Percentiles rank a stretch among this genome's conserved stretches.
These are phyloP conservation scores for Cyclotella cryptica DNA, from an alignment of 108 stramenopile species.

Conservation along the genomic window DNA sequence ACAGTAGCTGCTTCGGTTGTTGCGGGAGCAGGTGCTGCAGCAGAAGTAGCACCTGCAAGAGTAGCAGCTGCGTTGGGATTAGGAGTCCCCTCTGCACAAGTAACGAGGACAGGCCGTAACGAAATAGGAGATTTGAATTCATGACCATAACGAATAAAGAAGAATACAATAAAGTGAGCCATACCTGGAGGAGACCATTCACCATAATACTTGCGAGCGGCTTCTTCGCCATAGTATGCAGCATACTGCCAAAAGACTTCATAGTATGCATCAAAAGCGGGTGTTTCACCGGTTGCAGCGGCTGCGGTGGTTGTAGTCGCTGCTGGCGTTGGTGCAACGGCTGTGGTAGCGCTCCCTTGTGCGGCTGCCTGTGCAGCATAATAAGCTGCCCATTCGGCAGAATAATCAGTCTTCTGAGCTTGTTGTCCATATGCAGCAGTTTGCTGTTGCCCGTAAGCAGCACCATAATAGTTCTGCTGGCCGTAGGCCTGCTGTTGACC, in stretches of 20 bases:
- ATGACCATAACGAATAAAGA: not conserved
- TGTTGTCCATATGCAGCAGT: conserved; percentile 53
- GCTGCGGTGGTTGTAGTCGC: conserved; percentile 42
- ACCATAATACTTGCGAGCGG: conserved; percentile 88
- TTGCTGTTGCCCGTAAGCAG: conserved; percentile 52
- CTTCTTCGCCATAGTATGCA: conserved; percentile 86
- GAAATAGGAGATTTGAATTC: not conserved
- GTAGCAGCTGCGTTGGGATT: conserved; percentile 84
- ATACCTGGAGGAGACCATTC: conserved; percentile 84
- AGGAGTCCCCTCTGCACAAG: conserved; percentile 65
- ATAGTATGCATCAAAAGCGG: conserved; percentile 87
- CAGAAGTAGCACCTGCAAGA: conserved; percentile 39
- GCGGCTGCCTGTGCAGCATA: conserved; percentile 72
- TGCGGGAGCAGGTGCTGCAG: conserved; percentile 25
- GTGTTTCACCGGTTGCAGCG: conserved; percentile 30
- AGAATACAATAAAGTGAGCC: not conserved
- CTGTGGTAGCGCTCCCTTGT: conserved; percentile 22
- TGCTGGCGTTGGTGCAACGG: conserved; percentile 40
- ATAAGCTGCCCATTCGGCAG: conserved; percentile 72
- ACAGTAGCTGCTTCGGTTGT: conserved; percentile 20
- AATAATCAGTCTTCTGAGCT: conserved; percentile 60
- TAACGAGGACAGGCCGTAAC: not conserved
- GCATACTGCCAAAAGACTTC: conserved; percentile 90
- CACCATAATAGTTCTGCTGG: conserved; percentile 55
- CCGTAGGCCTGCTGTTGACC: conserved; percentile 58